phyloP scores from a whole-genome alignment of 1,284 basidiomycete genomes.

The Sparassis latifolia region DNA sequence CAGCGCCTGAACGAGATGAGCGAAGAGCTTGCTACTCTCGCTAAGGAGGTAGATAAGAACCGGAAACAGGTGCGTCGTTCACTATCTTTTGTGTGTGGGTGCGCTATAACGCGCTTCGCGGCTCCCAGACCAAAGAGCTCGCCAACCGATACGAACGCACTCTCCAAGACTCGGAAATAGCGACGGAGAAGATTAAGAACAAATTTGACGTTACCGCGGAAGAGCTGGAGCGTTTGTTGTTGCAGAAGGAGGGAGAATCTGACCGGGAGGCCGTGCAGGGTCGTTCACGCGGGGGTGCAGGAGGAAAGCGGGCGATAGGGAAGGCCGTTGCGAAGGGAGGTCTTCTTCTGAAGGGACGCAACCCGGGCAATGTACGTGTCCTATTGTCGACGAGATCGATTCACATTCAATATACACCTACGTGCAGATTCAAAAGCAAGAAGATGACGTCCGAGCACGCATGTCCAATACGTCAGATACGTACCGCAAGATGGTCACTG shows the following conservation, averaged over 20 bases:
- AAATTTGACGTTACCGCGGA: slow-evolving; percentile 89
- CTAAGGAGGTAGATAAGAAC: slow-evolving; percentile 91
- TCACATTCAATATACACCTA: background rate
- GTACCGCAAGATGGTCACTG: slow-evolving; percentile 87
- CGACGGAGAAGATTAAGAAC: slow-evolving; percentile 85
- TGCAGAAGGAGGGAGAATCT: slow-evolving; percentile 93
- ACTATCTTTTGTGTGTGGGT: background rate
- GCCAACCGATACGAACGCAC: slow-evolving; percentile 83
- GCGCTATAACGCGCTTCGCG: background rate
- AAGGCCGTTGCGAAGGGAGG: slow-evolving; percentile 92
- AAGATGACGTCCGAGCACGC: slow-evolving; percentile 86
- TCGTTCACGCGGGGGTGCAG: slow-evolving; percentile 43
- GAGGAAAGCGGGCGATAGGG: slow-evolving; percentile 73
- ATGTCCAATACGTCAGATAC: slow-evolving; percentile 85
- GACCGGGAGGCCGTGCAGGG: slow-evolving; percentile 74
- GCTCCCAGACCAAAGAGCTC: slow-evolving; percentile 76
- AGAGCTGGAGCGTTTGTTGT: slow-evolving; percentile 88
- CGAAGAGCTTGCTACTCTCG: slow-evolving; percentile 82
- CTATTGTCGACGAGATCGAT: background rate
- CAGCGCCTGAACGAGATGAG: slow-evolving; percentile 90
- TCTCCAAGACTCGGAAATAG: slow-evolving; percentile 82
- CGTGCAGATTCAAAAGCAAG: slow-evolving; percentile 80
- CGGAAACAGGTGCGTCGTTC: slow-evolving; percentile 66
- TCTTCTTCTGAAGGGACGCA: slow-evolving; percentile 87
- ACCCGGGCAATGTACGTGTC: slow-evolving; percentile 78